Conservation (phyloP, 805 yeast genomes). For the Hanseniaspora lachancei region DNA sequence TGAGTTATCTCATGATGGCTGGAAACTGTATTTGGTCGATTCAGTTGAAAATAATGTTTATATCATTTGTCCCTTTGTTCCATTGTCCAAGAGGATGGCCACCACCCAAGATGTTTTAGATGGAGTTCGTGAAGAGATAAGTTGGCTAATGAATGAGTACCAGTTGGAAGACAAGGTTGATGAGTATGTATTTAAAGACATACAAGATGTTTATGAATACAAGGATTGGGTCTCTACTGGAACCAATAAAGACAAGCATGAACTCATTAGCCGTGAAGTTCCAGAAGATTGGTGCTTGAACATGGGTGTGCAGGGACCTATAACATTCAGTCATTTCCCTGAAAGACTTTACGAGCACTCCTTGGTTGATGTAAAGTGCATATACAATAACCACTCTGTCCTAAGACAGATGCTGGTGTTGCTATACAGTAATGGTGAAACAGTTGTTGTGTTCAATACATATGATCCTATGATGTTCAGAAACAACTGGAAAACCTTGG, state of each 20-base stretch:
- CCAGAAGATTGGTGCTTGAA: neutral
- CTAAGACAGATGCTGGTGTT: neutral
- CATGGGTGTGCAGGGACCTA: conserved; percentile 11
- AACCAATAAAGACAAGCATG: neutral
- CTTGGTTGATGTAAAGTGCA: neutral
- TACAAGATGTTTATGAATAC: neutral
- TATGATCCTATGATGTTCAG: neutral
- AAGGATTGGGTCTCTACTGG: neutral
- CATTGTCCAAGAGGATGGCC: conserved; percentile 20
- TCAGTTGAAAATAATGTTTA: conserved; percentile 45
- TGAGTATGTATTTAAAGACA: neutral
- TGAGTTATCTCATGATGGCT: conserved; percentile 29
- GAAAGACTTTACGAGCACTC: neutral
- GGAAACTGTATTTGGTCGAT: conserved; percentile 42
- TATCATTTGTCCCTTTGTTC: conserved; percentile 52
- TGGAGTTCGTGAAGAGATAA: neutral
- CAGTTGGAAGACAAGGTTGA: neutral
- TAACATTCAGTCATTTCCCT: conserved; percentile 7
- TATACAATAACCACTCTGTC: neutral
- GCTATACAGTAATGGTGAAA: conserved; percentile 1
- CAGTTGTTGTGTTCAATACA: neutral
- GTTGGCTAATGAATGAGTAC: neutral
- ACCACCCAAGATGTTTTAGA: neutral
- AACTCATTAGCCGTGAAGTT: neutral
- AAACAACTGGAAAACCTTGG: neutral